A percentile compares a stretch with the other conserved stretches of the same genome.
Conservation (phyloP, 2,329 filamentous ascomycete genomes). For the Fusarium papillatum region DNA sequence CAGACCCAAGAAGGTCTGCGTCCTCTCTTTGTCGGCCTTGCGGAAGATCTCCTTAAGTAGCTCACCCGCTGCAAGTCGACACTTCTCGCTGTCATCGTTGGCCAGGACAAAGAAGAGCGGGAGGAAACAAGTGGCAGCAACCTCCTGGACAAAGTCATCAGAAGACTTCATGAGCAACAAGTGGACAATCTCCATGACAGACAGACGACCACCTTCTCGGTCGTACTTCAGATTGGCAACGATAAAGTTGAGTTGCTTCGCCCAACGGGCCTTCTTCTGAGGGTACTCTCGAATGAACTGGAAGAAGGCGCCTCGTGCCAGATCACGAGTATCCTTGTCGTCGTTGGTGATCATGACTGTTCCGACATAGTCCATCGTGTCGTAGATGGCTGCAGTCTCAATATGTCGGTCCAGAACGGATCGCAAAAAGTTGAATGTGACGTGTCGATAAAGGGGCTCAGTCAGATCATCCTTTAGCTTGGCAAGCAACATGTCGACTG, state of each 20-base stretch:
- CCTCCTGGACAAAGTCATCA: constrained; percentile 85
- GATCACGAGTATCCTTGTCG: constrained; percentile 87
- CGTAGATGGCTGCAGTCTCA: constrained; percentile 90
- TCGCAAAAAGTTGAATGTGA: constrained; percentile 94
- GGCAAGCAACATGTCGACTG: constrained; percentile 85
- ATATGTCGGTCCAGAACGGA: constrained; percentile 89
- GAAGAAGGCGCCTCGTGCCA: constrained; percentile 91
- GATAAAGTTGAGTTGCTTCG: constrained; percentile 90
- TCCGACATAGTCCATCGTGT: constrained; percentile 89
- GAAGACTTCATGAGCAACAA: constrained; percentile 89
- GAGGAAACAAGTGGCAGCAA: constrained; percentile 85
- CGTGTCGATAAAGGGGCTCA: constrained; percentile 90
- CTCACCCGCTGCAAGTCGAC: constrained; percentile 84
- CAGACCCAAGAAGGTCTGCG: constrained; percentile 77
- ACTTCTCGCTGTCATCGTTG: constrained; percentile 91
- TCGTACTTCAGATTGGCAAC: constrained; percentile 93
- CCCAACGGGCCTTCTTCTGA: constrained; percentile 89
- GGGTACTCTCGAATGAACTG: constrained; percentile 97
- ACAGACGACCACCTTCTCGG: constrained; percentile 88
- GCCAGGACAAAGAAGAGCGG: constrained; percentile 87
- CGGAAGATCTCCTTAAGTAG: constrained; percentile 87
- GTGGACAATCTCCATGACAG: constrained; percentile 93
- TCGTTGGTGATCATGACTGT: constrained; percentile 97
- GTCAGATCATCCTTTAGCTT: constrained; percentile 91
- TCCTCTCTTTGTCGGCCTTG: constrained; percentile 79